Percentiles rank a stretch among this genome's conserved stretches.
These are phyloP conservation scores for Clonostachys chloroleuca DNA, from an alignment of 2,329 filamentous ascomycete species.

Conservation along the genomic window DNA sequence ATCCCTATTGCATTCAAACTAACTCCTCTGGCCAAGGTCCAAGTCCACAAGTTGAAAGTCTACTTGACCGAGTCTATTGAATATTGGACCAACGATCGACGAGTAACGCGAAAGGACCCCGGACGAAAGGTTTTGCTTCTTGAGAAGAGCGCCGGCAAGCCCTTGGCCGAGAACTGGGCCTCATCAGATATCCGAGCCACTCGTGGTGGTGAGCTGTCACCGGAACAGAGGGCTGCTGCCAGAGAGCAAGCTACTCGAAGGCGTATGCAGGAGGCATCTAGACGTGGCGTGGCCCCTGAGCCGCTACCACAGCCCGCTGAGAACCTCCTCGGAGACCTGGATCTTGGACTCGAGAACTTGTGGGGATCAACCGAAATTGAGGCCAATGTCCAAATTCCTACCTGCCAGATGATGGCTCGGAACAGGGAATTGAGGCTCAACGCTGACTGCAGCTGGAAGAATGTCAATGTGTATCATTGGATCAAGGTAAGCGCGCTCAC, in stretches of 20 bases:
- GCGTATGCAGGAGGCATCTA: slow-evolving; percentile 49
- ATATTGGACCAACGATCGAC: slow-evolving; percentile 83
- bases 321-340: slow-evolving; percentile 78
- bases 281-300: slow-evolving; percentile 28
- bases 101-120: slow-evolving; percentile 79
- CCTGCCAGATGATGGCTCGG: slow-evolving; percentile 79
- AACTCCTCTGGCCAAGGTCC: slow-evolving; percentile 87
- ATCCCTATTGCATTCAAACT: slow-evolving; percentile 94
- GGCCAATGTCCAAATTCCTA: slow-evolving; percentile 88
- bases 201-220: slow-evolving; percentile 72
- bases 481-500: slow-evolving; percentile 66
- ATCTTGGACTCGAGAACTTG: slow-evolving; percentile 63
- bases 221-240: slow-evolving; percentile 40
- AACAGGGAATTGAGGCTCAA: slow-evolving; percentile 64
- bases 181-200: slow-evolving; percentile 73
- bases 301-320: slow-evolving; percentile 48
- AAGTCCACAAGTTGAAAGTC: slow-evolving; percentile 89
- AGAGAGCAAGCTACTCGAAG: slow-evolving; percentile 39
- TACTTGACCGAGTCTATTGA: slow-evolving; percentile 87
- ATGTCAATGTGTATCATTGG: slow-evolving; percentile 93
- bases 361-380: slow-evolving; percentile 92
- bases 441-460: slow-evolving; percentile 90
- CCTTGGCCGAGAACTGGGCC: slow-evolving; percentile 67
- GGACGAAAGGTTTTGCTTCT: slow-evolving; percentile 81
- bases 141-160: slow-evolving; percentile 80